Base-by-base conservation (phyloP, 371 early-diverging fungal genomes). In the Coemansia sp. region DNA sequence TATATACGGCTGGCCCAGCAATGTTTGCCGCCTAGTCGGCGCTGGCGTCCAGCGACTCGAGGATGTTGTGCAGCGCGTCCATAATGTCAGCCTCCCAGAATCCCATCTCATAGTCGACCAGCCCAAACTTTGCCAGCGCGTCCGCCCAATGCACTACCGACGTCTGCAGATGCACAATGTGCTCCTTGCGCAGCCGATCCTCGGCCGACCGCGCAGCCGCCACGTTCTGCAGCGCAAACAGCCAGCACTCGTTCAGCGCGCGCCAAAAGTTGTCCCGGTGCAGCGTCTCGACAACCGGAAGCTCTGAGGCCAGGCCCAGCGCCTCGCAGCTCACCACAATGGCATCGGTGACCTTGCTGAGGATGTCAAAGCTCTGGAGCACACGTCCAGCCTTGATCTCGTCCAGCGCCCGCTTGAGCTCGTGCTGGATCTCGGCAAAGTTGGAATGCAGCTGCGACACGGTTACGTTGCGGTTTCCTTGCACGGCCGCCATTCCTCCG, bases 81-180 rank as follows among this genome's bases (percentile, higher is more conserved):
- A 90, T 69, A 48, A 93, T 88, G 50, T 90, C 90, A 14, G 84
- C 81, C 66, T 90, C 92, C 89, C 90, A 91, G 66, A 90, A 87
- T 5, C 93, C 93, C 82, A 90, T 86, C 64, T 91, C 90, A 76
- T 92, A 93, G 70, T 93, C 90, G 31, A 93, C 90, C 29, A 93
- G 68, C 0, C 93, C 92, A 79, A 82, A 91, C 42, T 83, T 79
- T 56, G 87, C 88, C 55, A 93, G 69, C n/a, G 81, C 79, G 67
- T 91, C 88, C 18, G 86, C 87, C 90, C 93, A 93, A 4, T 78
- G 69, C 34, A 87, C 82, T 2, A 91, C 86, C 54, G 79, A 81
- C 39, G 83, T 80, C 32, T 87, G 78, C 54, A 92, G 62, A 37
- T 84, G 85, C 63, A 83, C 82, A 42, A 89, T 69, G 58, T 87